phyloP scores from a whole-genome alignment of 352 stramenopile genomes.

The Pythium aristosporum region DNA sequence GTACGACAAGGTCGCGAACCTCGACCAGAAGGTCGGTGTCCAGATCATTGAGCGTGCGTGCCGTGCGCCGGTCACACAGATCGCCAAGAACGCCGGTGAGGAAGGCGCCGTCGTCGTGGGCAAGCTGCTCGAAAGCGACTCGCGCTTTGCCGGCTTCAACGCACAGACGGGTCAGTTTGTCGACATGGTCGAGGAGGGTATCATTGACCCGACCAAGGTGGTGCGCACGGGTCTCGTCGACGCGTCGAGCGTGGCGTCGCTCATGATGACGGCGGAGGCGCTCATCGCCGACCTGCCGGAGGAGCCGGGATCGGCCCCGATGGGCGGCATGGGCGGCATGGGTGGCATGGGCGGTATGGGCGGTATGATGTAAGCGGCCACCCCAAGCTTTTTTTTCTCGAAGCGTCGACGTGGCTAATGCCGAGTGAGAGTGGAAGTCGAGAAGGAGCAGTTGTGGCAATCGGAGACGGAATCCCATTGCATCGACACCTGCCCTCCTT shows the following conservation, averaged over 20 bases:
- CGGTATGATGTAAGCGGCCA: conserved; percentile 75
- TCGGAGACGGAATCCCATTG: conserved; percentile 5
- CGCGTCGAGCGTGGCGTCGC: conserved; percentile 96
- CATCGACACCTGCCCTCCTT: neutral
- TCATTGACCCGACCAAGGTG: conserved; percentile 98
- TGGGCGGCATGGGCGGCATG: conserved; percentile 82
- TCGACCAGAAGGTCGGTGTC: conserved; percentile 98
- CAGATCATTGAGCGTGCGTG: conserved; percentile 97
- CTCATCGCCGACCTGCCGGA: conserved; percentile 97
- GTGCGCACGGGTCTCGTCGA: conserved; percentile 98
- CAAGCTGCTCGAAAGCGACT: conserved; percentile 97
- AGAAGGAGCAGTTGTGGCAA: neutral
- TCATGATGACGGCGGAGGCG: conserved; percentile 99
- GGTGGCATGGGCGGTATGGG: conserved; percentile 80
- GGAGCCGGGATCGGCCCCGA: conserved; percentile 68
- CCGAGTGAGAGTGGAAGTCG: neutral
- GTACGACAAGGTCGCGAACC: conserved; percentile 90
- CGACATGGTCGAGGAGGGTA: conserved; percentile 98
- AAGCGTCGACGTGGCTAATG: conserved; percentile 10
- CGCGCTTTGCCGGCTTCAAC: conserved; percentile 96
- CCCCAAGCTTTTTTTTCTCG: neutral
- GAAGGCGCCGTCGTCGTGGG: conserved; percentile 98
- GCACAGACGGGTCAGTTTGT: conserved; percentile 96
- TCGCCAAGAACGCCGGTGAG: conserved; percentile 98
- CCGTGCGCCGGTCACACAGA: conserved; percentile 94